Evolutionary conservation across 805 yeast species (phyloP).

Genomic region (Wickerhamiella siamensis): DNA sequence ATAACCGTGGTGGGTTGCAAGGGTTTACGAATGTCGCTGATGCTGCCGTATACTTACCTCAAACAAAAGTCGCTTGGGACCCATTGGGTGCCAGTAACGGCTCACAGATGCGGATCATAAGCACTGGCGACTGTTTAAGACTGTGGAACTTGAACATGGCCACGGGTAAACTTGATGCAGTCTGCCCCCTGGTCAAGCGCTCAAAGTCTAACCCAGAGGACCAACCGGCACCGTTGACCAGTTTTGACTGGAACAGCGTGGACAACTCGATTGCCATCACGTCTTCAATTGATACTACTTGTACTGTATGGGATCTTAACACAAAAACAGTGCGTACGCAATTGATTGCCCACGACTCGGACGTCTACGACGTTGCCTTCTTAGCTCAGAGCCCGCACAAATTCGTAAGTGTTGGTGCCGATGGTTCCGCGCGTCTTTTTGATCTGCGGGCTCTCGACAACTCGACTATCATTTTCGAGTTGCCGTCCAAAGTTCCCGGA

Average conservation of each 20-base stretch:
- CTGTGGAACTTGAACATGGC: conserved; percentile 38
- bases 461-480: conserved; percentile 87
- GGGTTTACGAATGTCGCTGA: conserved; percentile 31
- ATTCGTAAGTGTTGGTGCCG: conserved; percentile 88
- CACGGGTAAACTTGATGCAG: conserved; percentile 26
- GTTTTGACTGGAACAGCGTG: conserved; percentile 79
- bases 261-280: conserved; percentile 65
- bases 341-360: conserved; percentile 89
- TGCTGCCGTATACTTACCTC: conserved; percentile 45
- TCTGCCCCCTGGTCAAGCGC: conserved; percentile 29
- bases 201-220: conserved; percentile 30
- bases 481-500: conserved; percentile 25
- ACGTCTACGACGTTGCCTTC: conserved; percentile 85
- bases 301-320: conserved; percentile 85
- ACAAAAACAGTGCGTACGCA: conserved; percentile 72
- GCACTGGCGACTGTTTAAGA: conserved; percentile 59
- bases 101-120: conserved; percentile 34
- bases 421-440: conserved; percentile 86
- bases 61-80: conserved; percentile 65
- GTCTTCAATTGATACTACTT: conserved; percentile 86
- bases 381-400: conserved; percentile 57
- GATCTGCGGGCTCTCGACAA: conserved; percentile 83
- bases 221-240: conserved; percentile 58
- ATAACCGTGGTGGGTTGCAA: conserved; percentile 19
- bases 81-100: conserved; percentile 24